Conservation (phyloP, 225 moss, liverwort and hornwort species). For the Pleurozium schreberi region DNA sequence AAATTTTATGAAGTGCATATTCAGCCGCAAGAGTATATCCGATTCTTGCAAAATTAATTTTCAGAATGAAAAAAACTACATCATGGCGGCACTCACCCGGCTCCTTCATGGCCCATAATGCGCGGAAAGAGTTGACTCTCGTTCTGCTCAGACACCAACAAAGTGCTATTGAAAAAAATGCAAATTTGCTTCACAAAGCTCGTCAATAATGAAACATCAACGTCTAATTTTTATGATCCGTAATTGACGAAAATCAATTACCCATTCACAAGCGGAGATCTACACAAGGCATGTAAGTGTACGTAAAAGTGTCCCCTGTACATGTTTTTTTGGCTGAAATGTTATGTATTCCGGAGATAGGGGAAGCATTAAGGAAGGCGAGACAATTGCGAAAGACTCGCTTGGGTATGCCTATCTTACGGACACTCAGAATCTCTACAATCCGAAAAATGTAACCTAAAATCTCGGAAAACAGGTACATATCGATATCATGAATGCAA, state of each 20-base stretch:
- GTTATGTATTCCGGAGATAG: not conserved
- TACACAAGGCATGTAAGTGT: not conserved
- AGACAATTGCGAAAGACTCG: not conserved
- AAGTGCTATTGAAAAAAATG: not conserved
- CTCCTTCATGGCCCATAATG: slow-evolving; percentile 39
- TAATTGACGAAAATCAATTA: not conserved
- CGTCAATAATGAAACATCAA: not conserved
- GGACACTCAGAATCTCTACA: not conserved
- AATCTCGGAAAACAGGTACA: not conserved
- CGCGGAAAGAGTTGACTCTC: slow-evolving; percentile 12
- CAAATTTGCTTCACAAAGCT: not conserved
- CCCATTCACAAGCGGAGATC: not conserved
- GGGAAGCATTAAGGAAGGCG: not conserved
- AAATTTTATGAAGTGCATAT: not conserved
- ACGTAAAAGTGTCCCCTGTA: not conserved
- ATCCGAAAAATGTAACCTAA: not conserved
- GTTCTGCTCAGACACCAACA: slow-evolving; percentile 3
- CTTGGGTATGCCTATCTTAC: not conserved
- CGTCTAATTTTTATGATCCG: not conserved
- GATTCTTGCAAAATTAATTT: not conserved
- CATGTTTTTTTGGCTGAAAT: not conserved
- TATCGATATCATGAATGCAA: not conserved
- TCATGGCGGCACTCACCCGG: slow-evolving; percentile 12
- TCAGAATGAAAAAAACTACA: not conserved
- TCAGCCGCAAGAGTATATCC: not conserved